Base-by-base conservation (phyloP, 352 stramenopile genomes). In the Pythium brachiatum region DNA sequence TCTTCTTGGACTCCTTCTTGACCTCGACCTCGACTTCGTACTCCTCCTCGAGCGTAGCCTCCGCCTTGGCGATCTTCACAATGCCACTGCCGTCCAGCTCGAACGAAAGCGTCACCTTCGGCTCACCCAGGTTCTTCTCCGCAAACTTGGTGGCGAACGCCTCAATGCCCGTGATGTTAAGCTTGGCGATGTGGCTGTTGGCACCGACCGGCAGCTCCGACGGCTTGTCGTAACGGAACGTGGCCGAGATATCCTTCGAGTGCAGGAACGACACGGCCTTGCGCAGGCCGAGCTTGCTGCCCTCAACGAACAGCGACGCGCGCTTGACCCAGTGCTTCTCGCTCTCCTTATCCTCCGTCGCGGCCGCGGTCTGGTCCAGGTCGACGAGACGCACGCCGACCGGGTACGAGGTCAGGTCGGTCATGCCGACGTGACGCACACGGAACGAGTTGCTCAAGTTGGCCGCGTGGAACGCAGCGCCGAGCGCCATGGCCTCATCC, bases 401-500 rank as follows among this genome's bases (percentile, higher is more conserved):
- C 5, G 86, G 75, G 72, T 97, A 98, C 23, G 88, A 78, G 43
- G 83, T 89, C 53, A 98, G 83, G 74, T 99, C 96, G 6, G 82
- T 87, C 88, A 99, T 95, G 53, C 95, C 94, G 11, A 99, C 89
- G 62, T 98, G 90, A 38, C 95, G 82, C 43, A 99, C 95, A 62
- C 94, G 88, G 86, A 99, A 99, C 46, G 93, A 89, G 46, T 95
- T 98, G 50, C 81, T 97, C 54, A 99, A 75, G 76, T 99, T 99
- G 7, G 97, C 97, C 36, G 91, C 97, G 55, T 95, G 88, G 79
- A 99, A 99, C 7, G 96, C 93, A 13, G 95, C 90, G 48, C 97
- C 97, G 1, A 99, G 74, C 7, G 95, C 97, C 90, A 99, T 98
- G 44, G 94, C 95, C 76, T 99, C 97, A 73, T 99, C 97, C 51